A percentile compares a stretch with the other conserved stretches of the same genome.
Evolutionary conservation across 2,329 filamentous ascomycete species (phyloP).

Genomic region (Capronia americana): DNA sequence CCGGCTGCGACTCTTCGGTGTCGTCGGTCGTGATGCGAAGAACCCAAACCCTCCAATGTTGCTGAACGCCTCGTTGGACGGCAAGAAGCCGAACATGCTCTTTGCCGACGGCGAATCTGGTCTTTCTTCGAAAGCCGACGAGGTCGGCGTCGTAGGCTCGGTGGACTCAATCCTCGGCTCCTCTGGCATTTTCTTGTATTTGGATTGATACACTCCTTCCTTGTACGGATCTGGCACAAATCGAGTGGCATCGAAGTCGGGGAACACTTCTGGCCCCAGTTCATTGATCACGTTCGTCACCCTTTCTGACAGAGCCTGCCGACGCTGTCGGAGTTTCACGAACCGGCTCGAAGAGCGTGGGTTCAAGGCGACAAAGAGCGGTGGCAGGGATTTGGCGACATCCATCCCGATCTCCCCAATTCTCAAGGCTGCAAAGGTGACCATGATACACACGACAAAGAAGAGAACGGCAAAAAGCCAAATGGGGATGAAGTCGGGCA

Average conservation of each 20-base stretch:
- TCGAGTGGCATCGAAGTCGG: constrained; percentile 85
- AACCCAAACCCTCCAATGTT: constrained; percentile 87
- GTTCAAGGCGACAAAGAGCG: constrained; percentile 82
- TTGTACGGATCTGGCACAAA: constrained; percentile 65
- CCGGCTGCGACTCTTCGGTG: constrained; percentile 73
- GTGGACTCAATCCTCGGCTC: constrained; percentile 44
- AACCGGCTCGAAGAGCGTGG: constrained; percentile 85
- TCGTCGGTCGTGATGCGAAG: constrained; percentile 87
- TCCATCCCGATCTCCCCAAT: constrained; percentile 99
- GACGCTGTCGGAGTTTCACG: constrained; percentile 73
- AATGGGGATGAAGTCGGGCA: constrained; percentile 79
- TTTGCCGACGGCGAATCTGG: constrained; percentile 38
- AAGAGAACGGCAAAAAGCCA: constrained; percentile 77
- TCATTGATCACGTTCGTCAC: constrained; percentile 95
- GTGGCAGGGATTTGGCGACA: constrained; percentile 91
- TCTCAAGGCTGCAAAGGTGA: constrained; percentile 90
- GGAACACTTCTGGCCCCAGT: constrained; percentile 92
- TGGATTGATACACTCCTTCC: constrained; percentile 42
- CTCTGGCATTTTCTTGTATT: constrained; percentile 37
- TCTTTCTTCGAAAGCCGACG: constrained; percentile 41
- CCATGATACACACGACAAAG: constrained; percentile 79
- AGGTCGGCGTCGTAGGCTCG: constrained; percentile 38
- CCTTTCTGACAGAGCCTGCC: constrained; percentile 76
- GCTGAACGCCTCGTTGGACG: constrained; percentile 90
- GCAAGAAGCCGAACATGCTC: constrained; percentile 56